Evolutionary conservation across 805 yeast genomes (phyloP).

Genomic region (Candida rishiriensis): DNA sequence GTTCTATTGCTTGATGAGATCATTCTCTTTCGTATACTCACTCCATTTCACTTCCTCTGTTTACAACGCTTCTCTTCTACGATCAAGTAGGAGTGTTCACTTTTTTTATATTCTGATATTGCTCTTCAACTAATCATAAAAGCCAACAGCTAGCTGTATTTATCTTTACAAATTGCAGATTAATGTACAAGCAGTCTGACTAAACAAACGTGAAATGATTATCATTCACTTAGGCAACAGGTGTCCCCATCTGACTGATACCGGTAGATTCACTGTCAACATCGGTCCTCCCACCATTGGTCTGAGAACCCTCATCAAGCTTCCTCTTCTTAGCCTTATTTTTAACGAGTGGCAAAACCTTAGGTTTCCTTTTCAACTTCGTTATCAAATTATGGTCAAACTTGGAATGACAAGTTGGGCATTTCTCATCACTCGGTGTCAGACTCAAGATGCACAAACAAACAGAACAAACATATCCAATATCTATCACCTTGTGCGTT

Average conservation of each 20-base stretch:
- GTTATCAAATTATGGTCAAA: constrained; percentile 64
- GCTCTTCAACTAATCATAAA: too few species aligned
- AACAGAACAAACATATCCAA: constrained; percentile 93
- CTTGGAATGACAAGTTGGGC: constrained; percentile 83
- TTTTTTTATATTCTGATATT: too few species aligned
- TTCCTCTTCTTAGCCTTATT: constrained; percentile 18
- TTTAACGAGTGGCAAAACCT: constrained; percentile 27
- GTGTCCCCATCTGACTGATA: background rate
- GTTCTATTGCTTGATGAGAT: too few species aligned
- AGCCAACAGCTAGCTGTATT: too few species aligned
- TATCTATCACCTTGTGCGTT: constrained; percentile 85
- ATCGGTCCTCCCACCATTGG: background rate
- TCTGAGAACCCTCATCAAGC: constrained; percentile 2
- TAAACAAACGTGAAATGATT: too few species aligned
- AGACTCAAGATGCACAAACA: constrained; percentile 78
- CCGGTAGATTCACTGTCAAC: constrained; percentile 1
- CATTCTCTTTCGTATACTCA: too few species aligned
- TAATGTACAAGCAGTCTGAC: background rate
- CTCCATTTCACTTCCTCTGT: too few species aligned
- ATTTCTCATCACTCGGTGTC: constrained; percentile 60
- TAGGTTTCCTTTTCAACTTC: constrained; percentile 56
- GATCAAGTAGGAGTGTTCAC: too few species aligned
- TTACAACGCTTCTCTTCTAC: too few species aligned
- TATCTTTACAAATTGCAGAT: background rate
- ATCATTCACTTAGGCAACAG: background rate